Conservation (phyloP, 2,329 filamentous ascomycete genomes). For the Fusarium acutatum region DNA sequence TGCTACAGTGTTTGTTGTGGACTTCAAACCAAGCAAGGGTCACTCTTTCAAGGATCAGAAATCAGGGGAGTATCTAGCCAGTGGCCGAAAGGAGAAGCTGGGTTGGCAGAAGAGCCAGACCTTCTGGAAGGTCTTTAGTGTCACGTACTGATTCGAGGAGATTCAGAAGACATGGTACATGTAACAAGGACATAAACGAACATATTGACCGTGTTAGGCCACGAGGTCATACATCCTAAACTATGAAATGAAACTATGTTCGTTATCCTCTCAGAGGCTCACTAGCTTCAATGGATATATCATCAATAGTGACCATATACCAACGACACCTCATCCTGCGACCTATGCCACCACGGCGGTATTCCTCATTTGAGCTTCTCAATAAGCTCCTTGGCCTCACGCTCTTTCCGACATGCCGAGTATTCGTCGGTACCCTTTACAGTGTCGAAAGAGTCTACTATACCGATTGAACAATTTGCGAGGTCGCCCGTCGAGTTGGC, state of each 20-base stretch:
- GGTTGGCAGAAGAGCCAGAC: background rate
- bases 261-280: background rate
- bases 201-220: background rate
- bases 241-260: background rate
- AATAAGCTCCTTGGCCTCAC: background rate
- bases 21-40: background rate
- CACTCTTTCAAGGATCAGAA: background rate
- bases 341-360: accelerated
- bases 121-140: background rate
- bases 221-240: accelerated
- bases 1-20: background rate
- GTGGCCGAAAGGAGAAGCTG: background rate
- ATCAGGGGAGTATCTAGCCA: background rate
- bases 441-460: background rate
- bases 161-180: accelerated
- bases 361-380: background rate
- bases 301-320: background rate
- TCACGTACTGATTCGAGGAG: background rate
- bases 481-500: background rate
- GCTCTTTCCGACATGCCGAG: accelerated
- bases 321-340: accelerated
- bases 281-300: background rate
- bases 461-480: background rate
- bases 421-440: background rate
- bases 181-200: background rate